Conservation (phyloP, 768 basidiomycete genomes). For the Russula abietina region DNA sequence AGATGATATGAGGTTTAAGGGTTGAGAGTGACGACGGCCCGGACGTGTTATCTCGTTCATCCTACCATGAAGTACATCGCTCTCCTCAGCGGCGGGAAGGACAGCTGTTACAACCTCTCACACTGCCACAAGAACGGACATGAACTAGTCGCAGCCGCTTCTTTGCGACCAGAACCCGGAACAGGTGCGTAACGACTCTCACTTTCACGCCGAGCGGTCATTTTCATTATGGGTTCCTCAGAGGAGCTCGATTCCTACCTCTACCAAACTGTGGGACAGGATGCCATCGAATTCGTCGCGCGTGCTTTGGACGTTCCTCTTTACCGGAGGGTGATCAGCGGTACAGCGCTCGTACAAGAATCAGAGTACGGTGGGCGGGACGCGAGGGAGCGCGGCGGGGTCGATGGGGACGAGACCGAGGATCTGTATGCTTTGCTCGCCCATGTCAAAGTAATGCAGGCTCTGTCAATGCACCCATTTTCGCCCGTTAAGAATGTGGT, state of each 20-base stretch:
- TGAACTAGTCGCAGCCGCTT: slow-evolving; percentile 80
- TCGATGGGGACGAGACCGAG: slow-evolving; percentile 90
- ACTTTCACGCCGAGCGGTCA: slow-evolving; percentile 22
- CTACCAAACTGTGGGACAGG: slow-evolving; percentile 98
- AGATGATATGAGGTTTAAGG: background rate
- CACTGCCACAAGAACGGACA: slow-evolving; percentile 87
- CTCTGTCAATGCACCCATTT: background rate
- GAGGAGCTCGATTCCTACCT: slow-evolving; percentile 98
- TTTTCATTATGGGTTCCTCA: slow-evolving; percentile 32
- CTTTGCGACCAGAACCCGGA: slow-evolving; percentile 75
- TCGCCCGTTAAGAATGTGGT: slow-evolving; percentile 5
- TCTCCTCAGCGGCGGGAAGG: slow-evolving; percentile 94
- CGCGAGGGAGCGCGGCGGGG: slow-evolving; percentile 41
- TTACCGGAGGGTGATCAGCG: slow-evolving; percentile 73
- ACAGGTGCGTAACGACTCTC: slow-evolving; percentile 54
- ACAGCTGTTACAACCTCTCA: slow-evolving; percentile 91
- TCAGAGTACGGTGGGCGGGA: slow-evolving; percentile 77
- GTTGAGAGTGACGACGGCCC: background rate
- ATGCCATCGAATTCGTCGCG: slow-evolving; percentile 83
- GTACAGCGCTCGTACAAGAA: slow-evolving; percentile 72
- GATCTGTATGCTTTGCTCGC: slow-evolving; percentile 73
- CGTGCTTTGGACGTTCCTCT: slow-evolving; percentile 81
- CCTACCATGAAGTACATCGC: slow-evolving; percentile 82
- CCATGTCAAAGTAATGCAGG: slow-evolving; percentile 59
- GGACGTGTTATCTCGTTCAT: slow-evolving; percentile 1